Evolutionary conservation across 2,329 filamentous ascomycete genomes (phyloP), one percentile per base, ranked within the genome.

Genomic region (Paecilomyces sp.): DNA sequence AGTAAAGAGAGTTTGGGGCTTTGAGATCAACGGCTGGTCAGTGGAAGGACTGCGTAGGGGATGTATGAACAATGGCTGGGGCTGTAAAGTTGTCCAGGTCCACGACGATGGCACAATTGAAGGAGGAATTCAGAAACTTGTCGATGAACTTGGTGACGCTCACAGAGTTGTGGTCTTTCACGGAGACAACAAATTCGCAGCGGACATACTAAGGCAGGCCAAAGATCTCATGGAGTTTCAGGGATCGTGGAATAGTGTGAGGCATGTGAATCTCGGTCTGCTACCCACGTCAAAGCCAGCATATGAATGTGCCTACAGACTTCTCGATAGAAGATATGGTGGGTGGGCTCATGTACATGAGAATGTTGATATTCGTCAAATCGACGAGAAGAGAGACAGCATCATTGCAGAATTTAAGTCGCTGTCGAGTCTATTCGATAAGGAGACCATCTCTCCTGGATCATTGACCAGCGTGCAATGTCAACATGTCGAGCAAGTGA

Each of bases 1-100:
- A 0, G 77, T 92, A 67, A 77, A 67, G 8, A 78, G 83, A 55
- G 88, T 97, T 1, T 78, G 94, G 51, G 90, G 91, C 66, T 97
- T 91, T 89, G 93, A 97, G 74, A 79, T 97, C 54, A 97, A 96
- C 71, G 88, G 88, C 0, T 90, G 92, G 88, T 92, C 88, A 64
- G 83, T 96, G 34, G 91, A 97, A 77, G 92, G 90, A 0, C 74
- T 97, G 69, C 81, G 86, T 28, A 84, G 90, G 64, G 93, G 92
- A 24, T 90, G 92, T 30, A 68, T 79, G 53, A 84, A 75, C 31
- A 92, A 92, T 69, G 82, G 83, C 47, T 92, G 88, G 86, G 74
- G 70, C 0, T 83, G 87, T 8, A 79, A 76, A 59, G 80, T 90
- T 13, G 74, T 90, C 34, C 63, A 58, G 30, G 63, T 78, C 15